Conservation (phyloP, 768 basidiomycete genomes). For the Tremella yokohamensis region DNA sequence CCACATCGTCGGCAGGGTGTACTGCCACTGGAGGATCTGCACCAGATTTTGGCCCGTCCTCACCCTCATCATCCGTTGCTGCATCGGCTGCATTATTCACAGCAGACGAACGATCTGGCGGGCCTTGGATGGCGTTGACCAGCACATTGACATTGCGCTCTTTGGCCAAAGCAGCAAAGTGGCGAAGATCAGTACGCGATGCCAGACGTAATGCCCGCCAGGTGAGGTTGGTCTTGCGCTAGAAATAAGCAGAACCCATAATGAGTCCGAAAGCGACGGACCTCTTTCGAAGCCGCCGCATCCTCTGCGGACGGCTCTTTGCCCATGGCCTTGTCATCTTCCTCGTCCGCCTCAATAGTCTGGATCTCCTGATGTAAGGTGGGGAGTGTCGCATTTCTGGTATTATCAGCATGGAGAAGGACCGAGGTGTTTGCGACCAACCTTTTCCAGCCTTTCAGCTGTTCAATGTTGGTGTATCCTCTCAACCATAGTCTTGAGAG, state of each 20-base stretch:
- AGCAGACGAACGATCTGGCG: background rate
- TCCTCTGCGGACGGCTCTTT: slow-evolving; percentile 21
- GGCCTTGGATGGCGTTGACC: slow-evolving; percentile 20
- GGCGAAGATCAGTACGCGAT: slow-evolving; percentile 23
- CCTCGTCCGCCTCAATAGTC: slow-evolving; percentile 31
- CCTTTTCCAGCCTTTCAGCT: slow-evolving; percentile 37
- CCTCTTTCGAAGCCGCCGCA: slow-evolving; percentile 18
- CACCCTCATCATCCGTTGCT: background rate
- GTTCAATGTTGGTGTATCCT: slow-evolving; percentile 35
- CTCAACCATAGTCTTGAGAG: slow-evolving; percentile 35
- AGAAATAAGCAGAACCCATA: background rate
- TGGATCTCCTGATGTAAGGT: slow-evolving; percentile 29
- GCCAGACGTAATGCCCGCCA: slow-evolving; percentile 35
- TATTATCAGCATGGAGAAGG: background rate
- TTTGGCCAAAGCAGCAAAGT: slow-evolving; percentile 19
- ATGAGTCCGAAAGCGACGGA: slow-evolving; percentile 7
- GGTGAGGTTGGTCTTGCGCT: slow-evolving; percentile 29
- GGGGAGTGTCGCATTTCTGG: slow-evolving; percentile 19
- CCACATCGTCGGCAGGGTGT: background rate
- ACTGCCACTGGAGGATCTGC: background rate
- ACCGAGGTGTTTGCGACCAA: slow-evolving; percentile 11
- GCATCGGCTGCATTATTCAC: background rate
- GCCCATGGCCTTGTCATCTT: slow-evolving; percentile 39
- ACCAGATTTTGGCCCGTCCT: background rate
- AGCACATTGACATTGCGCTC: slow-evolving; percentile 27